A percentile compares a stretch with the other conserved stretches of the same genome.
phyloP scores from a whole-genome alignment of 2,329 filamentous ascomycete genomes.

The Hypoxylon sp. region DNA sequence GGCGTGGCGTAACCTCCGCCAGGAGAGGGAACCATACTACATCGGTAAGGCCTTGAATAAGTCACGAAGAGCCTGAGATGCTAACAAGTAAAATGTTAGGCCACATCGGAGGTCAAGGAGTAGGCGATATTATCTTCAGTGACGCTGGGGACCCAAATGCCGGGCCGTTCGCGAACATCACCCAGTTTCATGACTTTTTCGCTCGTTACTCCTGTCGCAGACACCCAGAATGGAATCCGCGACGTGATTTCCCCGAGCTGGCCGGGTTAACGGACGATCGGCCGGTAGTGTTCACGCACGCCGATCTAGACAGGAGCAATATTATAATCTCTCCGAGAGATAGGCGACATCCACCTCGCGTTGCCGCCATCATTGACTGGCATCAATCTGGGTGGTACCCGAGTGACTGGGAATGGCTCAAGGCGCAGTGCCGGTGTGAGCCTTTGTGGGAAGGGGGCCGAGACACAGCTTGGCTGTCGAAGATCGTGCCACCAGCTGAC shows the following conservation, averaged over 20 bases:
- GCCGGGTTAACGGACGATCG: constrained; percentile 31
- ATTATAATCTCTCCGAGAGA: constrained; percentile 28
- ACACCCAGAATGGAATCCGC: constrained; percentile 24
- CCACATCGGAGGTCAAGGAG: constrained; percentile 38
- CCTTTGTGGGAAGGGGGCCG: constrained; percentile 20
- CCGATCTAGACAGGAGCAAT: constrained; percentile 35
- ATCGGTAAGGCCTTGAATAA: constrained; percentile 21
- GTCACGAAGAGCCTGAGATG: background rate
- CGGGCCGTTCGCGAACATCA: constrained; percentile 34
- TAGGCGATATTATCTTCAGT: constrained; percentile 36
- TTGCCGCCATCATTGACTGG: constrained; percentile 38
- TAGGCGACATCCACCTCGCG: constrained; percentile 12
- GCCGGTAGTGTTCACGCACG: constrained; percentile 35
- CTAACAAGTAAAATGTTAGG: constrained; percentile 20
- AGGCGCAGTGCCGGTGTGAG: constrained; percentile 25
- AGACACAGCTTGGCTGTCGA: constrained; percentile 30
- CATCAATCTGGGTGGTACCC: constrained; percentile 40
- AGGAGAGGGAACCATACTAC: constrained; percentile 31
- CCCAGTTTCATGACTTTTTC: constrained; percentile 36
- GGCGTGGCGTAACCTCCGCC: constrained; percentile 30
- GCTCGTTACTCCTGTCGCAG: constrained; percentile 21
- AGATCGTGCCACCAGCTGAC: constrained; percentile 24
- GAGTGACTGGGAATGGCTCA: constrained; percentile 35
- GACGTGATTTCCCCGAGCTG: constrained; percentile 27
- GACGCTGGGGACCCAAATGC: constrained; percentile 23